Evolutionary conservation across 2,329 filamentous ascomycete genomes (phyloP).

Genomic region (Fusarium keratoplasticum): DNA sequence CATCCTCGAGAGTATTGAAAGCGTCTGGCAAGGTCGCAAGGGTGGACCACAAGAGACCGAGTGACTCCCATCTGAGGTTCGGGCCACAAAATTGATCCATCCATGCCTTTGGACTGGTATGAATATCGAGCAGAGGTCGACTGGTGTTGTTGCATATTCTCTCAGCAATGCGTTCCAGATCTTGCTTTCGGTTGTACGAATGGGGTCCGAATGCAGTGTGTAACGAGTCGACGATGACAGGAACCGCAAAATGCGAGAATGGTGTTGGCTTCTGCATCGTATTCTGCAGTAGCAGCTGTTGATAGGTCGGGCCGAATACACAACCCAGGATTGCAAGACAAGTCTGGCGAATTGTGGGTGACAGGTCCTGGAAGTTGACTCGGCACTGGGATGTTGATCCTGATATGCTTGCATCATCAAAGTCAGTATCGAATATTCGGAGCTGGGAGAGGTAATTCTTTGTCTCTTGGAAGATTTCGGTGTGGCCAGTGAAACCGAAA

Average conservation of each 20-base stretch:
- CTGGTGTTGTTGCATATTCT: conserved; percentile 50
- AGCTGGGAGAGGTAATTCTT: background rate
- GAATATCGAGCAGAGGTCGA: conserved; percentile 47
- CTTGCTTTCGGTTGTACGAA: background rate
- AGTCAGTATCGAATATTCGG: background rate
- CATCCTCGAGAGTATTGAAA: background rate
- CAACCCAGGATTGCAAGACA: conserved; percentile 14
- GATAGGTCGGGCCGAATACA: conserved; percentile 4
- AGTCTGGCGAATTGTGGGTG: background rate
- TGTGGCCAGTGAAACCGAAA: background rate
- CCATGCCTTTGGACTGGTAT: conserved; percentile 48
- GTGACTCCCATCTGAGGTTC: conserved; percentile 52
- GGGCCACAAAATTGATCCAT: conserved; percentile 49
- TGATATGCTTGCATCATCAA: background rate
- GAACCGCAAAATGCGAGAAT: conserved; percentile 3
- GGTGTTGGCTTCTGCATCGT: background rate
- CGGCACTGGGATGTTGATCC: background rate
- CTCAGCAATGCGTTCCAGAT: conserved; percentile 18
- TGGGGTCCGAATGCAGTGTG: background rate
- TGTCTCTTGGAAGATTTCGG: conserved; percentile 2
- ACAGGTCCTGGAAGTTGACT: conserved; percentile 2
- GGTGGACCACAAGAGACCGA: conserved; percentile 49
- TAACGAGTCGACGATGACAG: conserved; percentile 2
- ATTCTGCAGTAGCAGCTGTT: background rate
- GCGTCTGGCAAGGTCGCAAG: background rate